These are phyloP conservation scores for Afroboletus lepidellus DNA, from an alignment of 1,284 basidiomycete species.

Conservation along the genomic window DNA sequence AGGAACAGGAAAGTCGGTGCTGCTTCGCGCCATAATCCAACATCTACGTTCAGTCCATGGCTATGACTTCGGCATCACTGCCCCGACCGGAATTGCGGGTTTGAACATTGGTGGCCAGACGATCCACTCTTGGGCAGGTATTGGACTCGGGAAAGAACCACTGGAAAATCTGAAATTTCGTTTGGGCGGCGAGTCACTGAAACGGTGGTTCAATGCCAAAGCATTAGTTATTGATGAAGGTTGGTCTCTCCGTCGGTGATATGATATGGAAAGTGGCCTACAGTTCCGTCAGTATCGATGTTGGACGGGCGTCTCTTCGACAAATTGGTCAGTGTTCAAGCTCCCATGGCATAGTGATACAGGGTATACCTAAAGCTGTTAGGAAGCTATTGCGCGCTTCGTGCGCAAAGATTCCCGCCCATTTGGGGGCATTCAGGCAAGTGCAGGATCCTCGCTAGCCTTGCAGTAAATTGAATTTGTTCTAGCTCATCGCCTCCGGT, in stretches of 20 bases:
- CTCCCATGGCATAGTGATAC: not conserved
- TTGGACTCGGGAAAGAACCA: constrained; percentile 62
- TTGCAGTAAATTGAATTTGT: constrained; percentile 3
- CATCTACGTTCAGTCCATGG: constrained; percentile 41
- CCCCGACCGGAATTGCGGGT: constrained; percentile 78
- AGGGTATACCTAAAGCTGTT: not conserved
- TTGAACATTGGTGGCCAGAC: constrained; percentile 80
- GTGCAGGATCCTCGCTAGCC: not conserved
- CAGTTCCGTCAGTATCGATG: constrained; percentile 49
- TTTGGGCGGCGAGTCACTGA: constrained; percentile 41
- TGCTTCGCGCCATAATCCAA: constrained; percentile 70
- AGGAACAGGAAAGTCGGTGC: constrained; percentile 82
- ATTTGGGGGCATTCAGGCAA: constrained; percentile 75
- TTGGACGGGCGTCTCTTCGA: constrained; percentile 61
- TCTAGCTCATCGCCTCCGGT: constrained; percentile 69
- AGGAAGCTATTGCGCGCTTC: constrained; percentile 45
- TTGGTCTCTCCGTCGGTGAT: constrained; percentile 30
- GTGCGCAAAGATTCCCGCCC: constrained; percentile 49
- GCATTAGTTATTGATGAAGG: constrained; percentile 74
- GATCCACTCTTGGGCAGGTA: constrained; percentile 74
- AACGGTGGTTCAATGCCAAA: constrained; percentile 51
- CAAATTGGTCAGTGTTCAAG: constrained; percentile 49
- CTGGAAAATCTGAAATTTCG: constrained; percentile 47
- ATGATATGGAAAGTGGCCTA: not conserved
- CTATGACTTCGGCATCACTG: constrained; percentile 68